Evolutionary conservation across 139 green algal species (phyloP).

Genomic region (Volvox africanus): DNA sequence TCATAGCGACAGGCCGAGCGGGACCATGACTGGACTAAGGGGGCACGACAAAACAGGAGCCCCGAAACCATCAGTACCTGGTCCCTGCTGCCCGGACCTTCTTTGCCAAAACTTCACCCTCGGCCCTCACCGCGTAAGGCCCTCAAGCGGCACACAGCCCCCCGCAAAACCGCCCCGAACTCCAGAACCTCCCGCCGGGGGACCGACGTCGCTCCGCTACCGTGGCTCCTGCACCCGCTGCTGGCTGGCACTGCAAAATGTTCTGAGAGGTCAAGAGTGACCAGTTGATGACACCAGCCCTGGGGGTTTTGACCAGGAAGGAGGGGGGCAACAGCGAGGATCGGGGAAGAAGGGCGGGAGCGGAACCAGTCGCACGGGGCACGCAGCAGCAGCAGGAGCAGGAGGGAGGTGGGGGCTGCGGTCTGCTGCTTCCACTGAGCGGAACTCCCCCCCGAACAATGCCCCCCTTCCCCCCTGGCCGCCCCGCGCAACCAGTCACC

Average conservation of each 20-base stretch:
- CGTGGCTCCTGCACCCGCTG: neutral
- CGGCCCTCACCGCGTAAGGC: neutral
- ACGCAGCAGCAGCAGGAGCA: no score
- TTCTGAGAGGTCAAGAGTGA: conserved; percentile 14
- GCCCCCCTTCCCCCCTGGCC: neutral
- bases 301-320: neutral
- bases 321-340: no score
- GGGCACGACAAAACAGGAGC: neutral
- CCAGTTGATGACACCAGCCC: neutral
- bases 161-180: neutral
- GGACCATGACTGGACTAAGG: neutral
- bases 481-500: neutral
- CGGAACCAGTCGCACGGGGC: no score
- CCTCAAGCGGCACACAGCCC: neutral
- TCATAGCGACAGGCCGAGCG: no score
- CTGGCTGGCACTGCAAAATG: neutral
- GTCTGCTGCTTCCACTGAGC: no score
- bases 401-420: no score
- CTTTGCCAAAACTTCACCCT: neutral
- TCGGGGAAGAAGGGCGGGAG: no score
- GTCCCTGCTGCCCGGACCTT: neutral
- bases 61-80: neutral
- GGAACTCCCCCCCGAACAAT: neutral
- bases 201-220: neutral
- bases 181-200: neutral